phyloP scores from a whole-genome alignment of 371 early-diverging fungal species.

The Choanephora cucurbitarum region DNA sequence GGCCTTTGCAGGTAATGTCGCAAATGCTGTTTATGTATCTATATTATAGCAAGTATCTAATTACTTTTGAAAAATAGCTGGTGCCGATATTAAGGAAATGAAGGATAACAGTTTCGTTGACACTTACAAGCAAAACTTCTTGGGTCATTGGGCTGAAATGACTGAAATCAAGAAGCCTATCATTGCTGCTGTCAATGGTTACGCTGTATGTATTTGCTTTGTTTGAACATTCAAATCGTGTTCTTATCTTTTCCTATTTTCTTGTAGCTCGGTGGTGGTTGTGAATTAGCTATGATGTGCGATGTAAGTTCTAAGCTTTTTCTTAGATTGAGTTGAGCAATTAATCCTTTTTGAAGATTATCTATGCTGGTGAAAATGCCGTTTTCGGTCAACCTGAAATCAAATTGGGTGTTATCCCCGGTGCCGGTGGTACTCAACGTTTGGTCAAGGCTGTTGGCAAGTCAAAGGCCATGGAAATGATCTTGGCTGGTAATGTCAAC shows the following conservation, averaged over 20 bases:
- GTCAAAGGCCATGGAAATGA: conserved; percentile 98
- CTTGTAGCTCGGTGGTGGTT: conserved; percentile 92
- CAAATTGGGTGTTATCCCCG: conserved; percentile 94
- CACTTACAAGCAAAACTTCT: conserved; percentile 89
- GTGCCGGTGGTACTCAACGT: conserved; percentile 91
- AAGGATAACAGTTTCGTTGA: conserved; percentile 78
- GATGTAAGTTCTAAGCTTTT: conserved; percentile 44
- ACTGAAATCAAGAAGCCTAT: conserved; percentile 91
- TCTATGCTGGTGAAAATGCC: conserved; percentile 97
- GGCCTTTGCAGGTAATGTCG: conserved; percentile 86
- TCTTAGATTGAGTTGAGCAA: neutral
- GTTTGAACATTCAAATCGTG: neutral
- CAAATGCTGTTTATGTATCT: neutral
- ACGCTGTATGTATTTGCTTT: conserved; percentile 73
- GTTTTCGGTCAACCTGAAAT: conserved; percentile 98
- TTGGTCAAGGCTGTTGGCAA: conserved; percentile 95
- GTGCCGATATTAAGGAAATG: conserved; percentile 99
- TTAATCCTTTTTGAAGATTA: conserved; percentile 68
- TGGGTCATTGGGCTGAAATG: conserved; percentile 94
- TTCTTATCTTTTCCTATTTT: conserved; percentile 1
- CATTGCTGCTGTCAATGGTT: conserved; percentile 97
- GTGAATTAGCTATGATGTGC: conserved; percentile 99
- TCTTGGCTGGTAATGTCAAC: conserved; percentile 85
- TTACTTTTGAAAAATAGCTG: conserved; percentile 75
- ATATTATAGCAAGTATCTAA: neutral